Conservation (phyloP, 1,284 basidiomycete species). For the Coniophora puteana region DNA sequence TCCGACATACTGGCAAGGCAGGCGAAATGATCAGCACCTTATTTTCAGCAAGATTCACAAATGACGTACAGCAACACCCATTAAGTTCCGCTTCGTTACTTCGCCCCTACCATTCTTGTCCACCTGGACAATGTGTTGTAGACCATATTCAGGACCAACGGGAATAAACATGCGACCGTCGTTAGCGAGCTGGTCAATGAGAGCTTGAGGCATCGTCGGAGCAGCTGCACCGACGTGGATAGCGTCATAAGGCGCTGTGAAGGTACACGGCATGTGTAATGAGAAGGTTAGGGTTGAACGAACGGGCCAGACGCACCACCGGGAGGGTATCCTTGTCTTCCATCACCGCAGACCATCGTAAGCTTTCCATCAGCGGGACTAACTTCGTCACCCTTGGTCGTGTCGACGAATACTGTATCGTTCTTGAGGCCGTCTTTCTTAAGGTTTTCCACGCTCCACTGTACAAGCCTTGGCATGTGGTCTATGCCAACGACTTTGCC, state of each 20-base stretch:
- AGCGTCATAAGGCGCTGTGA: conserved; percentile 72
- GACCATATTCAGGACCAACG: conserved; percentile 60
- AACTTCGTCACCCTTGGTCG: too few relatives aligned
- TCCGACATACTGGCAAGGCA: too few relatives aligned
- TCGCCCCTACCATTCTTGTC: conserved; percentile 79
- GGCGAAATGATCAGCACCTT: conserved; percentile 5
- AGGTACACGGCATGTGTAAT: not conserved
- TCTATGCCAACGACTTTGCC: conserved; percentile 89
- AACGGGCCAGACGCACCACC: not conserved
- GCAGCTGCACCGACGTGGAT: conserved; percentile 97
- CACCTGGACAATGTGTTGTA: conserved; percentile 73
- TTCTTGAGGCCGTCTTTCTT: conserved; percentile 66
- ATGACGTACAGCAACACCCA: conserved; percentile 74
- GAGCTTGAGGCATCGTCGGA: conserved; percentile 64
- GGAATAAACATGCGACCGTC: conserved; percentile 96
- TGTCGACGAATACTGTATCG: too few relatives aligned
- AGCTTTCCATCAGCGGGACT: conserved; percentile 54
- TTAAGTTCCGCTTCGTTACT: conserved; percentile 65
- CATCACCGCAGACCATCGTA: conserved; percentile 75
- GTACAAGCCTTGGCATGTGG: conserved; percentile 78
- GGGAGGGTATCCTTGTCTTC: conserved; percentile 54
- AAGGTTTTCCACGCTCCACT: conserved; percentile 71
- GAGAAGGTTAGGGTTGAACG: not conserved
- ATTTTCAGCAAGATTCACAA: conserved; percentile 3
- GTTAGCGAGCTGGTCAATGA: conserved; percentile 78